A percentile compares a stretch with the other conserved stretches of the same genome.
Conservation (phyloP, 2,329 filamentous ascomycete genomes). For the Phaeosphaeria sp. region DNA sequence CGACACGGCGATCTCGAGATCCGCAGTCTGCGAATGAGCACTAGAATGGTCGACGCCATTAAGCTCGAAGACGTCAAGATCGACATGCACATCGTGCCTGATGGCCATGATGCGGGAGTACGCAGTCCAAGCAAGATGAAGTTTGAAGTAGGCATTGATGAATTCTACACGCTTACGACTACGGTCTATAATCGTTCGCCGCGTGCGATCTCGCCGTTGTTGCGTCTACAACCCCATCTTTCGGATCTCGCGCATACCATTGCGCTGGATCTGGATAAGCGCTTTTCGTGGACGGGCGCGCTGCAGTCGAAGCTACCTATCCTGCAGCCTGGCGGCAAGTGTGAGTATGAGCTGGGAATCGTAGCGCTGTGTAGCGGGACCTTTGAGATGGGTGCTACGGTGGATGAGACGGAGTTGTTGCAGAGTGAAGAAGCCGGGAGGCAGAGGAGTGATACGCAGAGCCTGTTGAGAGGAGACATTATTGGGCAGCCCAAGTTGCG, state of each 20-base stretch:
- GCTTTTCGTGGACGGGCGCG: slow-evolving; percentile 84
- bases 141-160: slow-evolving; percentile 62
- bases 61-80: slow-evolving; percentile 78
- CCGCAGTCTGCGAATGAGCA: slow-evolving; percentile 73
- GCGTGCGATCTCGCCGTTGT: slow-evolving; percentile 71
- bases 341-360: slow-evolving; percentile 71
- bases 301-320: slow-evolving; percentile 76
- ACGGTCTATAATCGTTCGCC: slow-evolving; percentile 76
- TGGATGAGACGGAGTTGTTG: slow-evolving; percentile 76
- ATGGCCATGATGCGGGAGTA: slow-evolving; percentile 8
- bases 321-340: slow-evolving; percentile 65
- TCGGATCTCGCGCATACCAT: slow-evolving; percentile 74
- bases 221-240: slow-evolving; percentile 79
- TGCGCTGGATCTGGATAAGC: slow-evolving; percentile 81
- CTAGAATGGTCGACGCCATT: slow-evolving; percentile 82
- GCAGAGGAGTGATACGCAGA: slow-evolving; percentile 32
- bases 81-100: slow-evolving; percentile 55
- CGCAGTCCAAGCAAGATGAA: slow-evolving; percentile 21
- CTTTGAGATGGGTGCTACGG: slow-evolving; percentile 80
- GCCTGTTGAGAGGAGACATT: slow-evolving; percentile 34
- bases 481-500: slow-evolving; percentile 48
- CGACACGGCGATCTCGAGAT: slow-evolving; percentile 76
- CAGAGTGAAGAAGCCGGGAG: slow-evolving; percentile 24
- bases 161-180: slow-evolving; percentile 74
- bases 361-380: slow-evolving; percentile 79